Evolutionary conservation across 1,139 yeast species (phyloP).

Genomic region (Scheffersomyces illinoinensis): DNA sequence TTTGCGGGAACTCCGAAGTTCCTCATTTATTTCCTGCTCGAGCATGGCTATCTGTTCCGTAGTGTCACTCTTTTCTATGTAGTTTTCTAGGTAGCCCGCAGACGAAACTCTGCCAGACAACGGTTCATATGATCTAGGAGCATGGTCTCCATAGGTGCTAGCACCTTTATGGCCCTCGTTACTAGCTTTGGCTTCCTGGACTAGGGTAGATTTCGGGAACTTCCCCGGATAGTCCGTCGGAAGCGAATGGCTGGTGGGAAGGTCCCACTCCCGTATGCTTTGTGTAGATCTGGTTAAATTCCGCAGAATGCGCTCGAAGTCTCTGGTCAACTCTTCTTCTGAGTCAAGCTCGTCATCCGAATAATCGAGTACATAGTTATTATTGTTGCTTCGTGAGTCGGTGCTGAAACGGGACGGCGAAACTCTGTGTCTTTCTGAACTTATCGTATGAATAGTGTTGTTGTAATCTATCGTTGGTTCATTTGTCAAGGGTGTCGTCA

Average conservation of each 20-base stretch:
- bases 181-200: background rate
- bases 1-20: background rate
- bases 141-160: background rate
- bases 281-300: slow-evolving; percentile 6
- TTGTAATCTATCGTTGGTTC: slow-evolving; percentile 44
- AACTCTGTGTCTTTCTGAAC: slow-evolving; percentile 3
- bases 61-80: background rate
- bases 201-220: slow-evolving; percentile 6
- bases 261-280: background rate
- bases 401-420: slow-evolving; percentile 2
- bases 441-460: slow-evolving; percentile 18
- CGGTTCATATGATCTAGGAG: background rate
- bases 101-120: slow-evolving; percentile 3
- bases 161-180: slow-evolving; percentile 1
- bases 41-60: background rate
- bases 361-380: slow-evolving; percentile 13
- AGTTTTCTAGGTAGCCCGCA: background rate
- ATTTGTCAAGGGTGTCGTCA: slow-evolving; percentile 25
- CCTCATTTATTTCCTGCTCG: slow-evolving; percentile 1
- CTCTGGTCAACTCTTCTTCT: slow-evolving; percentile 11
- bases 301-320: slow-evolving; percentile 9
- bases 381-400: background rate
- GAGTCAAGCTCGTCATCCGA: slow-evolving; percentile 27
- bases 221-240: slow-evolving; percentile 24
- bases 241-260: slow-evolving; percentile 10